phyloP scores from a whole-genome alignment of 2,329 filamentous ascomycete species.

The Phaeosphaeriaceae sp. region DNA sequence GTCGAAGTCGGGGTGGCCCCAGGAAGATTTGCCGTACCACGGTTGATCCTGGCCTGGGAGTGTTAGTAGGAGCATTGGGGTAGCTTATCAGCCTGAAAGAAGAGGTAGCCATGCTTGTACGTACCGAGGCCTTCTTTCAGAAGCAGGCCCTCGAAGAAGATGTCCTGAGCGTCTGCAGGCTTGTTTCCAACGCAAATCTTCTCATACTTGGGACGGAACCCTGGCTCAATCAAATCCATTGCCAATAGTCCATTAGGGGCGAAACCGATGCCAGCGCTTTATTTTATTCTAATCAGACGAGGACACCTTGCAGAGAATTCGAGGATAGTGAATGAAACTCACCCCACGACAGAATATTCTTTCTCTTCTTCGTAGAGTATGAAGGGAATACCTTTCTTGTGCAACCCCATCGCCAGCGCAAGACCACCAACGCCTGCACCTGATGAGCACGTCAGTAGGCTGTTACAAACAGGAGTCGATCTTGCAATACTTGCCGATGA shows the following conservation, averaged over 20 bases:
- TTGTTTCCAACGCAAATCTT: conserved; percentile 49
- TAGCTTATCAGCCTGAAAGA: neutral
- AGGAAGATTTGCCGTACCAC: conserved; percentile 10
- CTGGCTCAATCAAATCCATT: conserved; percentile 51
- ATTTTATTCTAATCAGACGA: no score
- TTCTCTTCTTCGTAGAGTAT: conserved; percentile 32
- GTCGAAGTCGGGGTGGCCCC: conserved; percentile 3
- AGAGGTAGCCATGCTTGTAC: neutral
- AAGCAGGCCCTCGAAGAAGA: conserved; percentile 51
- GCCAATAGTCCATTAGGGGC: conserved; percentile 51
- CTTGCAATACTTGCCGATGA: neutral
- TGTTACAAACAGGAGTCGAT: neutral
- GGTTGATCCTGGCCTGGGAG: conserved; percentile 7
- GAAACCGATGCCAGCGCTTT: conserved; percentile 33
- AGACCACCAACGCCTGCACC: conserved; percentile 35
- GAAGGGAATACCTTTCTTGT: conserved; percentile 23
- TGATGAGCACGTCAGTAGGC: neutral
- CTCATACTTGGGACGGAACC: conserved; percentile 48
- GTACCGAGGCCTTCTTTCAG: conserved; percentile 49
- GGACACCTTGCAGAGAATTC: neutral
- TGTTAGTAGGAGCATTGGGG: neutral
- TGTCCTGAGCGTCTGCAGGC: conserved; percentile 44
- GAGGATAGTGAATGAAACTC: neutral
- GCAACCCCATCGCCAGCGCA: conserved; percentile 28
- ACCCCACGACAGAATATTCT: conserved; percentile 24